phyloP scores from a whole-genome alignment of 441 rosid genomes.

The Gossypium davidsonii region DNA sequence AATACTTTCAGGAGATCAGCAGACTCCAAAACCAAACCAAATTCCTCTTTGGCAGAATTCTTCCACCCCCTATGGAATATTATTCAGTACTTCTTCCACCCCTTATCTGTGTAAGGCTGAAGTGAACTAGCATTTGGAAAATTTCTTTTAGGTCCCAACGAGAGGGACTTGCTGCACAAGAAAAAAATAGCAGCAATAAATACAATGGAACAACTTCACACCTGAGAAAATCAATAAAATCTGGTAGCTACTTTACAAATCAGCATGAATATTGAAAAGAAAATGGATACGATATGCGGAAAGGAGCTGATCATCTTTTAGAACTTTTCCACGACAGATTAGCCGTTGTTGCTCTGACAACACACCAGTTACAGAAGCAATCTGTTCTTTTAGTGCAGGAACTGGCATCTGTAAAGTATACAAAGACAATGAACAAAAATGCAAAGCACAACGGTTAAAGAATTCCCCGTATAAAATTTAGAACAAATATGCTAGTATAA shows the following conservation, averaged over 20 bases:
- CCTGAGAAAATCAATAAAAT: not conserved
- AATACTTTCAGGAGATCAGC: too few relatives aligned
- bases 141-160: not conserved
- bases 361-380: slow-evolving; percentile 90
- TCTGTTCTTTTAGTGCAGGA: slow-evolving; percentile 90
- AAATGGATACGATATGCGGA: slow-evolving; percentile 96
- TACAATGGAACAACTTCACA: not conserved
- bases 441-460: slow-evolving; percentile 1
- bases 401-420: slow-evolving; percentile 60
- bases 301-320: slow-evolving; percentile 90
- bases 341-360: slow-evolving; percentile 87
- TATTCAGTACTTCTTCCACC: not conserved
- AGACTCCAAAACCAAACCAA: too few relatives aligned
- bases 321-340: slow-evolving; percentile 88
- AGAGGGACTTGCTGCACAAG: not conserved
- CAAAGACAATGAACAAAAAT: not conserved
- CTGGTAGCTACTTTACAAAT: not conserved
- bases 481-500: not conserved
- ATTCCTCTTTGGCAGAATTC: too few relatives aligned
- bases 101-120: not conserved
- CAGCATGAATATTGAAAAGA: not conserved
- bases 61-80: not conserved
- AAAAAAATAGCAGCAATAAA: not conserved
- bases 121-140: not conserved
- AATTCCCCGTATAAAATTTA: not conserved